Conservation (phyloP, 2,329 filamentous ascomycete genomes). For the Cladosporium colombiae region DNA sequence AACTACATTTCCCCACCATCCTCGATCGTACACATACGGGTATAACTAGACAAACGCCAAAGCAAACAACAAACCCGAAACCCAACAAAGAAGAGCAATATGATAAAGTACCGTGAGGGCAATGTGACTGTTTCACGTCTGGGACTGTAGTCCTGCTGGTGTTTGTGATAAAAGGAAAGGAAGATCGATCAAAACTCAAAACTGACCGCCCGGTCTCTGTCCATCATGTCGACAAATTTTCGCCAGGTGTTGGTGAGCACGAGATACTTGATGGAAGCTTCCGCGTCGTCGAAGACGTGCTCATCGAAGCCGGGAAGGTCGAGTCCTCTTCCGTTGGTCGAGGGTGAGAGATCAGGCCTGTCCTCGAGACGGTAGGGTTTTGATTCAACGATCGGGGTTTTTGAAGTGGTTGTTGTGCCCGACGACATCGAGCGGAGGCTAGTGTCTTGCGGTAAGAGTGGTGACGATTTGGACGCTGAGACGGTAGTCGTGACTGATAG, state of each 20-base stretch:
- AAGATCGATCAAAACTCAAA: conserved; percentile 3
- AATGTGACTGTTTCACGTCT: not conserved
- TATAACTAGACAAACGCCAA: not conserved
- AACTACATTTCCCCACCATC: not conserved
- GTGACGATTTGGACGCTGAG: not conserved
- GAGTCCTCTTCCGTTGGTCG: conserved; percentile 1
- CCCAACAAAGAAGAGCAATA: not conserved
- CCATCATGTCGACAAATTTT: conserved; percentile 24
- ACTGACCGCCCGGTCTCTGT: not conserved
- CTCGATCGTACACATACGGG: not conserved
- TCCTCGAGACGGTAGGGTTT: conserved; percentile 22
- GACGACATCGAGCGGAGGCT: conserved; percentile 1
- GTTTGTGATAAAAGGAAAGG: not conserved
- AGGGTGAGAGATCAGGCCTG: conserved; percentile 9
- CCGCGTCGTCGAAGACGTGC: conserved; percentile 60
- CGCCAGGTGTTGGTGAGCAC: conserved; percentile 70
- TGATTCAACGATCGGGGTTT: conserved; percentile 28
- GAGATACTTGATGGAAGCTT: conserved; percentile 64
- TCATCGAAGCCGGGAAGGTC: conserved; percentile 46
- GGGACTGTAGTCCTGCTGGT: no score
- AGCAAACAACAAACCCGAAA: not conserved
- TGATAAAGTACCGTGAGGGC: not conserved
- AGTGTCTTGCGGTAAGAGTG: not conserved
- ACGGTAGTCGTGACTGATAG: conserved; percentile 5
- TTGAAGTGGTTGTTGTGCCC: not conserved